Evolutionary conservation across 495 filamentous ascomycete genomes (phyloP), one percentile per base, ranked within the genome.

Genomic region (Penicillium riverlandense): DNA sequence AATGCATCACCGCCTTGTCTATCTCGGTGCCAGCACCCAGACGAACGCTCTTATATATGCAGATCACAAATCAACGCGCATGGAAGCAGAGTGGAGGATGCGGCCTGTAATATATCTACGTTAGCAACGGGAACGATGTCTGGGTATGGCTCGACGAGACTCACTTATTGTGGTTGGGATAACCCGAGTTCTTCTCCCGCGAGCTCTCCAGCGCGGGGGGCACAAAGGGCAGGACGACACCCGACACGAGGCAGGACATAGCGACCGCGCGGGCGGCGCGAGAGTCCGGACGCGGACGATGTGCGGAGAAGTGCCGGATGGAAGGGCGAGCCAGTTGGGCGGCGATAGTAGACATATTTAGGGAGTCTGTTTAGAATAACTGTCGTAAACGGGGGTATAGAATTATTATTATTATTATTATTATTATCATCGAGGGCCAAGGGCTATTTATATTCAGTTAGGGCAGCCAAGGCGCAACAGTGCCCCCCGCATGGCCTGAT

Each of bases 71-170:
- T 40, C 67, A 72, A 37, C 69, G 64, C 16, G 69, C 64, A 48
- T 72, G 69, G 54, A 71, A 72, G 52, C 69, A 72, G 12, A 72
- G 69, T 16, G 69, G 69, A 38, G 69, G 69, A 27, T 68, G 55
- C 6, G 61, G 52, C 29, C 61, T 65, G 10, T 27, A 53, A 48
- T 34, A n/a, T 37, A 42, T 8, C 16, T 8, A n/a, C 42, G 33
- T 34, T 35, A 29, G 37, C 33, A 29, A 13, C 13, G 33, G 36
- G 13, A 34, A 11, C 32, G 7, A 34, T 22, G 6, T 37, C 12
- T 30, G 7, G 41, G 30, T 48, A 40, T 27, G 30, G 28, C 15
- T 30, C 27, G 22, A 32, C 0, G 6, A 28, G 22, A 50, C 67
- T 60, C 45, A 72, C 71, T 66, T 67, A 37, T 62, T 65, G 38